phyloP scores from a whole-genome alignment of 1,284 basidiomycete species.

The Boletus hoseneyae region DNA sequence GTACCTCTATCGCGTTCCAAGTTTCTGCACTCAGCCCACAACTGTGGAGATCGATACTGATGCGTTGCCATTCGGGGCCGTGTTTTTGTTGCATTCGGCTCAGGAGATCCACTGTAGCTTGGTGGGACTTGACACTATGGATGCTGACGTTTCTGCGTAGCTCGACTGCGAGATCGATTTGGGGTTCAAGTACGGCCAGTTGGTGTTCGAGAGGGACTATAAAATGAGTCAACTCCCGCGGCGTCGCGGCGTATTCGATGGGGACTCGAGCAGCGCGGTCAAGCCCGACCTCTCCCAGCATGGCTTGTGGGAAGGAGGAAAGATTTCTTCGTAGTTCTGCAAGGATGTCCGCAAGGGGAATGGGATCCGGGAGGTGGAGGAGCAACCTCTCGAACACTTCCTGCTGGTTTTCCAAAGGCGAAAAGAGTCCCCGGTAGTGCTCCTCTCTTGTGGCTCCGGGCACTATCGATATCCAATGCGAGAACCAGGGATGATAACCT shows the following conservation, averaged over 20 bases:
- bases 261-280: slow-evolving; percentile 74
- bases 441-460: slow-evolving; percentile 46
- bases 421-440: slow-evolving; percentile 67
- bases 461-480: slow-evolving; percentile 60
- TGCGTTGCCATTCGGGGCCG: slow-evolving; percentile 49
- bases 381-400: slow-evolving; percentile 52
- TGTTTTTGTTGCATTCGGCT: slow-evolving; percentile 49
- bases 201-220: slow-evolving; percentile 73
- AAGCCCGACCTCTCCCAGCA: slow-evolving; percentile 83
- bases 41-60: slow-evolving; percentile 76
- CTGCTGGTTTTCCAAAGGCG: slow-evolving; percentile 32
- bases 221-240: slow-evolving; percentile 61
- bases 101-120: slow-evolving; percentile 61
- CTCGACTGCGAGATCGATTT: slow-evolving; percentile 73
- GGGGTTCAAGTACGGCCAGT: slow-evolving; percentile 65
- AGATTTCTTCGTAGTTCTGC: slow-evolving; percentile 54
- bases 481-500: slow-evolving; percentile 87
- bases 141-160: slow-evolving; percentile 68
- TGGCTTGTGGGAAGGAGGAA: slow-evolving; percentile 55
- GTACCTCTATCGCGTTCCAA: slow-evolving; percentile 65
- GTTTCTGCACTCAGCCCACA: slow-evolving; percentile 71
- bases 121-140: slow-evolving; percentile 74
- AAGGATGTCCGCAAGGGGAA: slow-evolving; percentile 50
- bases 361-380: slow-evolving; percentile 59
- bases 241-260: slow-evolving; percentile 42